Base-by-base conservation (phyloP, 2,329 filamentous ascomycete species). In the Neodidymelliopsis sp. region DNA sequence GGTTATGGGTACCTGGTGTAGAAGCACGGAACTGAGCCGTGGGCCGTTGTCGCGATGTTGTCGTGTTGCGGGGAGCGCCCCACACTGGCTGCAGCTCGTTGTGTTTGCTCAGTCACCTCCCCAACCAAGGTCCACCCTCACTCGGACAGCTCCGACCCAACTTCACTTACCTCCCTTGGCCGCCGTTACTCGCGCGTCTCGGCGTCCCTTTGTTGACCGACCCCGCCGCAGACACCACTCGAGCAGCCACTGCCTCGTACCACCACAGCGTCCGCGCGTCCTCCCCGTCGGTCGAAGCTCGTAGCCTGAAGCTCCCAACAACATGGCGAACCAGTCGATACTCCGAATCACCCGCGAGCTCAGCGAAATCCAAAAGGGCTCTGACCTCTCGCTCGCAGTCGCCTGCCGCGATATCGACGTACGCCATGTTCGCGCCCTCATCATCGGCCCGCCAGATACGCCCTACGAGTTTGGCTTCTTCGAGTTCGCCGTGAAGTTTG, bases 401-500 rank as follows among this genome's bases (percentile, higher is more conserved):
- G 89, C 90, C 47, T 96, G 89, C 69, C 83, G 89, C 40, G 94
- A 97, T 74, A 82, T 86, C 60, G 91, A 99, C 72, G 90, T 97
- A 53, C 88, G 92, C 45, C 88, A 90, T 69, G 87, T 97, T 38
- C 88, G 86, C 69, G 91, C 92, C 37, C 74, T 97, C 56, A 93
- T 97, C 64, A 85, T 97, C 59, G 94, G 94, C 0, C 93, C 94
- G 18, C 91, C 93, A 57, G 92, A 94, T 62, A 96, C 92, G 0
- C 92, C 93, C 0, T 99, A 99, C 73, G 92, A 97, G 73, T 97
- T 95, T 68, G 94, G 94, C 3, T 97, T 97, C 76, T 97, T 96
- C 69, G 91, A 97, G 88, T 95, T 96, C 68, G 72, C 79, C 0
- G 84, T 95, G 63, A 88, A 84, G 62, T 92, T 96, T 63, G 83